phyloP scores from a whole-genome alignment of 495 filamentous ascomycete genomes.

The Talaromyces proteolyticus region DNA sequence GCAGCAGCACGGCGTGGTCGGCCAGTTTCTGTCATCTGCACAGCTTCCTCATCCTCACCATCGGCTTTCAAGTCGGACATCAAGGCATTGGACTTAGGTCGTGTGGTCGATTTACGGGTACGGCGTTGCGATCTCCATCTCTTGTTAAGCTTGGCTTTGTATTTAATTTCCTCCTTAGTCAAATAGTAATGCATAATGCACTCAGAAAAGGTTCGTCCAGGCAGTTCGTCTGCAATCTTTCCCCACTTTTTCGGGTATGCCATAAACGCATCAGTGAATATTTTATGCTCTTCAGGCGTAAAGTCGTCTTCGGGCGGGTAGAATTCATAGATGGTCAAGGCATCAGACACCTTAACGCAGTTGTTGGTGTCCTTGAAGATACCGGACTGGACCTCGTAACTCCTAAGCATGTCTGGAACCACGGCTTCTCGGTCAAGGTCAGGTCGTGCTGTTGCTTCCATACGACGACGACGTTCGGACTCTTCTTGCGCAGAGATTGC shows the following conservation, averaged over 20 bases:
- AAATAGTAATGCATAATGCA: constrained; percentile 96
- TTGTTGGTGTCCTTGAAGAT: constrained; percentile 72
- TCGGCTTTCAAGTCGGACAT: constrained; percentile 64
- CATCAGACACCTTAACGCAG: constrained; percentile 56
- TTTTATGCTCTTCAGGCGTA: constrained; percentile 67
- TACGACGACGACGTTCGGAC: constrained; percentile 59
- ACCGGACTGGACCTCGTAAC: constrained; percentile 31
- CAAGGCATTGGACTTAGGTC: constrained; percentile 69
- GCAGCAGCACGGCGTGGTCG: constrained; percentile 65
- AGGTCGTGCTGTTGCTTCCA: constrained; percentile 61
- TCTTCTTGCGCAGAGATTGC: constrained; percentile 70
- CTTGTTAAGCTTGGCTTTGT: constrained; percentile 74
- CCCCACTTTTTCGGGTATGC: constrained; percentile 88
- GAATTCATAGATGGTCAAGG: constrained; percentile 66
- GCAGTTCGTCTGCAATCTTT: constrained; percentile 70
- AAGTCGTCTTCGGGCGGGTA: constrained; percentile 78
- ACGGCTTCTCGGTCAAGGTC: constrained; percentile 79
- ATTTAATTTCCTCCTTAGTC: constrained; percentile 79
- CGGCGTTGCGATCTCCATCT: constrained; percentile 62
- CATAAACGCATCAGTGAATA: constrained; percentile 74
- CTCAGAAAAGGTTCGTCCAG: constrained; percentile 69
- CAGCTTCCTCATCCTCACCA: constrained; percentile 47
- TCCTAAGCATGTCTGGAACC: constrained; percentile 72
- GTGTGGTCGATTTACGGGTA: constrained; percentile 40
- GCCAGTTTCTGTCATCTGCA: constrained; percentile 60